These are phyloP conservation scores for Wickerhamiella nectarea DNA, from an alignment of 805 yeast genomes.

Conservation along the genomic window DNA sequence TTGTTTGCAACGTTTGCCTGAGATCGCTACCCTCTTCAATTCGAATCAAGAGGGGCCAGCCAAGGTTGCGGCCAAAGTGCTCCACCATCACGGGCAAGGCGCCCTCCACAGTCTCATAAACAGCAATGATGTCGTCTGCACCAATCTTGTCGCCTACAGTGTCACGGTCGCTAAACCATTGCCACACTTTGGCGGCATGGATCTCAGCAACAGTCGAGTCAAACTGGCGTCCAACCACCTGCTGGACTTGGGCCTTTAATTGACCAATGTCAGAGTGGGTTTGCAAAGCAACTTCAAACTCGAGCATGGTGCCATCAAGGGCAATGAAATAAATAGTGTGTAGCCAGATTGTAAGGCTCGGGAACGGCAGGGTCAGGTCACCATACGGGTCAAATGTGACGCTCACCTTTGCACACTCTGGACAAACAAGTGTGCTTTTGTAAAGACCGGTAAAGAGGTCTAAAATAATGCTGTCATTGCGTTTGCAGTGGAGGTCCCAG, in stretches of 20 bases:
- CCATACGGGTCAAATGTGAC: conserved; percentile 89
- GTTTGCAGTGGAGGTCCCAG: conserved; percentile 63
- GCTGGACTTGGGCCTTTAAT: conserved; percentile 46
- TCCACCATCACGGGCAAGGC: neutral
- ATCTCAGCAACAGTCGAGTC: conserved; percentile 44
- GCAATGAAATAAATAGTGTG: conserved; percentile 51
- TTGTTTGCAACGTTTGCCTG: neutral
- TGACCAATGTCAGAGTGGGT: conserved; percentile 52
- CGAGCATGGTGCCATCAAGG: conserved; percentile 35
- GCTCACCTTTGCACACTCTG: conserved; percentile 63
- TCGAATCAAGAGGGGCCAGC: conserved; percentile 62
- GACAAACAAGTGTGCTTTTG: conserved; percentile 81
- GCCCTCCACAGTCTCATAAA: conserved; percentile 35
- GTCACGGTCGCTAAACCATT: conserved; percentile 50
- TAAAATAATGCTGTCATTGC: conserved; percentile 74
- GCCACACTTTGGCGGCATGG: conserved; percentile 54
- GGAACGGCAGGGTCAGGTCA: conserved; percentile 81
- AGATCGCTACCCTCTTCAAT: conserved; percentile 32
- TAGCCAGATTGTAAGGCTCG: conserved; percentile 60
- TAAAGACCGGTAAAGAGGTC: conserved; percentile 86
- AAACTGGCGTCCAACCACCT: conserved; percentile 28
- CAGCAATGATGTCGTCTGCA: conserved; percentile 47
- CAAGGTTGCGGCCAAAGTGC: conserved; percentile 34
- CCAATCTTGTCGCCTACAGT: conserved; percentile 49
- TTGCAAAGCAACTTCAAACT: conserved; percentile 57